phyloP scores from a whole-genome alignment of 2,329 filamentous ascomycete species.

The Diplodia sapinea region DNA sequence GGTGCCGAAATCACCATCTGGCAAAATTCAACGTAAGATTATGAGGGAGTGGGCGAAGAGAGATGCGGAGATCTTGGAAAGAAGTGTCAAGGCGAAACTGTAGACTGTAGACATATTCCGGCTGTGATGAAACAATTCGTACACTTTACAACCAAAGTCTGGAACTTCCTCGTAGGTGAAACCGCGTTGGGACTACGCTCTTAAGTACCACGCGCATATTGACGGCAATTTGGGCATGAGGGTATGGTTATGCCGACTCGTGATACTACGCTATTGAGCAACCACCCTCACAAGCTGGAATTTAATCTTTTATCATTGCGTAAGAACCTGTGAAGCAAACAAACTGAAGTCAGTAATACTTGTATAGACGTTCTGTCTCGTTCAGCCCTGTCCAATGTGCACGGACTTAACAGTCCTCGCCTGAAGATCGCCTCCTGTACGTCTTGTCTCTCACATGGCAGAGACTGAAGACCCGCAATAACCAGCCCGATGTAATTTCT shows the following conservation, averaged over 20 bases:
- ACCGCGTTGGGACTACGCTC: too few species aligned
- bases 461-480: background rate
- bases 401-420: background rate
- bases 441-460: background rate
- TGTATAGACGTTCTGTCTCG: too few species aligned
- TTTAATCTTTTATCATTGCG: background rate
- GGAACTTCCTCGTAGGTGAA: background rate
- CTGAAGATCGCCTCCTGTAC: background rate
- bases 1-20: conserved; percentile 43
- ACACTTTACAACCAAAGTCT: background rate
- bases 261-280: background rate
- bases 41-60: conserved; percentile 42
- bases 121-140: background rate
- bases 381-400: background rate
- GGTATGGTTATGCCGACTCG: too few species aligned
- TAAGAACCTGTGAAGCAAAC: background rate
- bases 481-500: background rate
- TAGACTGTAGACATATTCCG: background rate
- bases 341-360: background rate
- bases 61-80: conserved; percentile 35
- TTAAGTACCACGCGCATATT: too few species aligned
- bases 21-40: conserved; percentile 44
- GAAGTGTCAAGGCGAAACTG: background rate
- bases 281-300: background rate
- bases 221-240: too few species aligned